A percentile compares a stretch with the other conserved stretches of the same genome.
phyloP scores from a whole-genome alignment of 768 basidiomycete genomes.

The Amanita brunnescens region DNA sequence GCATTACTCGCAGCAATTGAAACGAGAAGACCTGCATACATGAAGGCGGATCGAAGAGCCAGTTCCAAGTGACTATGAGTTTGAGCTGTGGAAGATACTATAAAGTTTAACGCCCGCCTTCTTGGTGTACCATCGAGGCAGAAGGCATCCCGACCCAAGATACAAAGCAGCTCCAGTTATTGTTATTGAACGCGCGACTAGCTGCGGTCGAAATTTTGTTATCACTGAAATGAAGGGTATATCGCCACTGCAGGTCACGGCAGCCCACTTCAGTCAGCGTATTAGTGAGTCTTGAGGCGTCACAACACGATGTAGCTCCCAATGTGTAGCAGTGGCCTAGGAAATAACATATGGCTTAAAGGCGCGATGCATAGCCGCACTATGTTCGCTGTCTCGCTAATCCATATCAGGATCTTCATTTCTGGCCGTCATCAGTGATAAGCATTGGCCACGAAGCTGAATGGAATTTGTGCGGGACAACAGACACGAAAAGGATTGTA shows the following conservation, averaged over 20 bases:
- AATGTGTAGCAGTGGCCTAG: constrained; percentile 55
- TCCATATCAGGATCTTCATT: constrained; percentile 42
- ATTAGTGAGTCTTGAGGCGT: too few relatives aligned
- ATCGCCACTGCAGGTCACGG: neutral
- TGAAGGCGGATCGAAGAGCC: constrained; percentile 52
- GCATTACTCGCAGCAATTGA: constrained; percentile 65
- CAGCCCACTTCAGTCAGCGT: constrained; percentile 48
- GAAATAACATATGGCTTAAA: neutral
- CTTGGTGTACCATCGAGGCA: constrained; percentile 50
- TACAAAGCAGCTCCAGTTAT: constrained; percentile 51
- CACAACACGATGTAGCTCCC: constrained; percentile 56
- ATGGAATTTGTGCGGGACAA: constrained; percentile 56
- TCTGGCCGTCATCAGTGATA: neutral
- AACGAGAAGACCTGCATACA: constrained; percentile 51
- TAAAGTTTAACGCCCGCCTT: constrained; percentile 28
- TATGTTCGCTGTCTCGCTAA: constrained; percentile 33
- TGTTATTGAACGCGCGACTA: constrained; percentile 52
- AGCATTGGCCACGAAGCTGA: constrained; percentile 24
- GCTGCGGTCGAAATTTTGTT: constrained; percentile 43
- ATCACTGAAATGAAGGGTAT: constrained; percentile 35
- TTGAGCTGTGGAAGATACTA: constrained; percentile 3
- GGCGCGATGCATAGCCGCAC: neutral
- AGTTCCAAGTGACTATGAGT: constrained; percentile 37
- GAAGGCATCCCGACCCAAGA: constrained; percentile 41
- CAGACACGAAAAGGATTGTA: constrained; percentile 48